Base-by-base conservation (phyloP, 2,329 filamentous ascomycete species). In the Colletotrichum godetiae region DNA sequence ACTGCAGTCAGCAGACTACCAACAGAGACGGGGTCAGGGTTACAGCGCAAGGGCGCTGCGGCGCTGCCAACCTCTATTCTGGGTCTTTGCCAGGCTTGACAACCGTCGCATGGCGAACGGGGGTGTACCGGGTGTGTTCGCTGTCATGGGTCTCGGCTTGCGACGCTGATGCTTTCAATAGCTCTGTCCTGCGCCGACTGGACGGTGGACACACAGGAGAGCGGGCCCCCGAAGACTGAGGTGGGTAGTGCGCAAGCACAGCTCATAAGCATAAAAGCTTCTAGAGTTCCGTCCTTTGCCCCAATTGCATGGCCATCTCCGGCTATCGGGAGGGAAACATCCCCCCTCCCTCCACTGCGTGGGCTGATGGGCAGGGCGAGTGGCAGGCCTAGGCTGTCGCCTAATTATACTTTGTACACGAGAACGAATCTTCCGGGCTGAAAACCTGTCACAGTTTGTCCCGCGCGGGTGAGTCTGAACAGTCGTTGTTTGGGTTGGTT, bases 111-210 rank as follows among this genome's bases (percentile, higher is more conserved):
- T 31, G n/a, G 52, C 19, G 53, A 37, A 66, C 65, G 59, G 35
- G 29, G 37, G 29, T 63, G 60, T 63, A 42, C 37, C 27, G 27
- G 4, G 60, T 63, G 42, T 24, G 42, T n/a, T 65, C 31, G 31
- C 33, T 33, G 27, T 15, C n/a, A 46, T 65, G 53, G 60, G 55
- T 52, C 24, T 27, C 67, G 60, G 66, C 55, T 56, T 73, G 70
- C 70, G 29, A 73, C 70, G 70, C 60, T 69, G 66, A 57, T 70
- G 59, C 60, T 65, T 66, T 53, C 66, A 35, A 56, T 69, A 57
- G 66, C 46, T 55, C 31, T 33, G 42, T 56, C 42, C 53, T 53
- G 62, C 42, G 46, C 68, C 42, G 33, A 27, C 55, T 56, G 55
- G 42, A 49, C 42, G 8, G 42, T 22, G 42, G 42, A 49, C 24